A percentile compares a stretch with the other conserved stretches of the same genome.
Conservation (phyloP, 108 stramenopile genomes). For the Fragilariopsis cylindrus region DNA sequence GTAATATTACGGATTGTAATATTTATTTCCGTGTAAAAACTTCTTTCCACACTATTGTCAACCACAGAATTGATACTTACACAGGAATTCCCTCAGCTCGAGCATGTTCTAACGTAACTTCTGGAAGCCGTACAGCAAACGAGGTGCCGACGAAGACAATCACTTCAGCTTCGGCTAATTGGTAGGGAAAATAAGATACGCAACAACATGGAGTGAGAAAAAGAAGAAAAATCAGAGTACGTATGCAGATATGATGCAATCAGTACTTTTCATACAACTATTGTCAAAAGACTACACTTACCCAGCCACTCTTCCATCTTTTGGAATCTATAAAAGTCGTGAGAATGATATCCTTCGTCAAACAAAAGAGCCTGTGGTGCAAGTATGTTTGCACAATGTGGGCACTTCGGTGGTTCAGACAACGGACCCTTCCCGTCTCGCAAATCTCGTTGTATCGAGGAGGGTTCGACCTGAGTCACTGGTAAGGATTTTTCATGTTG, state of each 20-base stretch:
- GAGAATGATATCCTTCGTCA: constrained; percentile 79
- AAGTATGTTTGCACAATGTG: constrained; percentile 42
- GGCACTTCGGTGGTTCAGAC: constrained; percentile 51
- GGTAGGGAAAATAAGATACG: too few species aligned
- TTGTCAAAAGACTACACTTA: too few species aligned
- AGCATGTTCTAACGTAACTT: constrained; percentile 66
- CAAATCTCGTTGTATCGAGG: constrained; percentile 17
- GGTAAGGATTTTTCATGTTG: constrained; percentile 39
- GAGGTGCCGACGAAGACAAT: constrained; percentile 71
- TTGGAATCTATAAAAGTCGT: constrained; percentile 70
- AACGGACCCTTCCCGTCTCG: constrained; percentile 24
- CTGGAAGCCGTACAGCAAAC: constrained; percentile 59
- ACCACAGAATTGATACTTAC: not conserved
- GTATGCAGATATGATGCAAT: too few species aligned
- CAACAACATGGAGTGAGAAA: too few species aligned
- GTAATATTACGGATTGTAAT: too few species aligned
- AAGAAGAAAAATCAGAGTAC: too few species aligned
- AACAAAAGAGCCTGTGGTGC: constrained; percentile 71
- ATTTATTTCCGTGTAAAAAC: too few species aligned
- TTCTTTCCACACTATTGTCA: too few species aligned
- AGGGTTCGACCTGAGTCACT: constrained; percentile 35
- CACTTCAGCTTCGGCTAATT: constrained; percentile 33
- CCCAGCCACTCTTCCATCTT: constrained; percentile 59
- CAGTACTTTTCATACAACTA: too few species aligned
- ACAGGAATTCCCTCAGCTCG: constrained; percentile 40